Percentiles rank a stretch among this genome's conserved stretches.
These are phyloP conservation scores for Trametes cubensis DNA, from an alignment of 768 basidiomycete genomes.

Conservation along the genomic window DNA sequence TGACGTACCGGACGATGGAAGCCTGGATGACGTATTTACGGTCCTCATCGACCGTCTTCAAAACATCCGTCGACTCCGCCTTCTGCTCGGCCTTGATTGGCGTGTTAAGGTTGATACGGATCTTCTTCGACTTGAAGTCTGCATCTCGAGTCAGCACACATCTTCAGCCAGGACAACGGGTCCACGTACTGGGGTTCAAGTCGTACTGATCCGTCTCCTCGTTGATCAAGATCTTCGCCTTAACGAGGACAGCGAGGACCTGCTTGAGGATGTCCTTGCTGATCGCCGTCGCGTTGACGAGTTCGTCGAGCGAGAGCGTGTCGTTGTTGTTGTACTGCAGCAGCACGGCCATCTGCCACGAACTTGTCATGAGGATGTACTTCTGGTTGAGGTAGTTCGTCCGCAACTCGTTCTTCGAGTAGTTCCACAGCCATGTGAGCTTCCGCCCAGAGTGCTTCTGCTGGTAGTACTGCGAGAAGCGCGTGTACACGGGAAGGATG, in stretches of 20 bases:
- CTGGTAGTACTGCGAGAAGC: constrained; percentile 92
- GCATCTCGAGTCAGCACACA: constrained; percentile 2
- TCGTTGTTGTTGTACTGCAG: constrained; percentile 93
- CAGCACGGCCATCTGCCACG: constrained; percentile 94
- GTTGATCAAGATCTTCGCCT: constrained; percentile 87
- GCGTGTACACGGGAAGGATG: constrained; percentile 83
- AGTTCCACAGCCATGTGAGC: constrained; percentile 98
- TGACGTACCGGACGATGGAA: constrained; percentile 75
- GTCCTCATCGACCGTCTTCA: constrained; percentile 96
- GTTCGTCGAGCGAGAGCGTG: constrained; percentile 79
- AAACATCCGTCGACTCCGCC: constrained; percentile 84
- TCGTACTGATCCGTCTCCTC: constrained; percentile 91
- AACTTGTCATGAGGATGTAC: constrained; percentile 93
- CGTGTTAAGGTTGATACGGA: constrained; percentile 86
- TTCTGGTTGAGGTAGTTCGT: constrained; percentile 93
- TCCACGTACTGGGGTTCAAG: constrained; percentile 71
- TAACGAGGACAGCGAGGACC: constrained; percentile 60
- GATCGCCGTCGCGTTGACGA: constrained; percentile 78
- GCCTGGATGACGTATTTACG: constrained; percentile 96
- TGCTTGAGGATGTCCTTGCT: constrained; percentile 79
- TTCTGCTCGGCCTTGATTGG: constrained; percentile 96
- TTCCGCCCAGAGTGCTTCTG: constrained; percentile 93
- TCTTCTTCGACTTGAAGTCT: constrained; percentile 95
- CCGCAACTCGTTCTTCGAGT: constrained; percentile 93
- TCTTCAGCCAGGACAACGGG: background rate